Evolutionary conservation across 1,139 yeast species (phyloP), one percentile per base, ranked within the genome.

Genomic region (Taiozyma sp.): DNA sequence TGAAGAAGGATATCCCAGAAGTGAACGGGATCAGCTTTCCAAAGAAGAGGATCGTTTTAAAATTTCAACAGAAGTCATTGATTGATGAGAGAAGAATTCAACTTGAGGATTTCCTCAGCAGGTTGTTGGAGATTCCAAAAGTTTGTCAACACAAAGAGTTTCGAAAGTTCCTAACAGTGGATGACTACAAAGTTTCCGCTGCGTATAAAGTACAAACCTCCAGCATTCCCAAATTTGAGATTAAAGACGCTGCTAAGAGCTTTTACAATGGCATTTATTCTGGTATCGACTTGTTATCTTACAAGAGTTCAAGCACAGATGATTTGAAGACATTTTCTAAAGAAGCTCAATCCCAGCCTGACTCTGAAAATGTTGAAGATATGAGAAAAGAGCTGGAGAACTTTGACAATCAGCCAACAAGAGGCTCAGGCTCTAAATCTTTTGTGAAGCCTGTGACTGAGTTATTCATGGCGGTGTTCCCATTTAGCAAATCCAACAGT

Each of bases 361-460:
- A 43, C 19, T 14, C 47, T 23, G 65, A 64, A 23, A 65, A 58
- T 32, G 62, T 69, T 47, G 65, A 66, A 53, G 71, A 56, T 14
- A 51, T 58, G 61, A 52, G 65, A 48, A 64, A 54, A 54, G 72
- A 61, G 43, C 51, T 64, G 54, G 64, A 61, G 45, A 57, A 54
- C 46, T 60, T 54, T 39, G 54, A 57, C 8, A 57, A 49, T 13
- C 51, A 49, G 40, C 39, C 40, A 43, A 9, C 43, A 53, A 53
- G 38, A 34, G 51, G 62, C n/a, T 30, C 43, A 10, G 54, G 57
- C 8, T 51, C 59, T 27, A 65, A 57, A 30, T 74, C 86, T 0
- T 88, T 89, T 68, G 86, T 90, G 10, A 86, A 85, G 60, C 96
- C 97, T 0, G 83, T 92, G 3, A 86, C 95, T 57, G 96, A 90